Base-by-base conservation (phyloP, 768 basidiomycete genomes). In the Rossbeevera mucosa region DNA sequence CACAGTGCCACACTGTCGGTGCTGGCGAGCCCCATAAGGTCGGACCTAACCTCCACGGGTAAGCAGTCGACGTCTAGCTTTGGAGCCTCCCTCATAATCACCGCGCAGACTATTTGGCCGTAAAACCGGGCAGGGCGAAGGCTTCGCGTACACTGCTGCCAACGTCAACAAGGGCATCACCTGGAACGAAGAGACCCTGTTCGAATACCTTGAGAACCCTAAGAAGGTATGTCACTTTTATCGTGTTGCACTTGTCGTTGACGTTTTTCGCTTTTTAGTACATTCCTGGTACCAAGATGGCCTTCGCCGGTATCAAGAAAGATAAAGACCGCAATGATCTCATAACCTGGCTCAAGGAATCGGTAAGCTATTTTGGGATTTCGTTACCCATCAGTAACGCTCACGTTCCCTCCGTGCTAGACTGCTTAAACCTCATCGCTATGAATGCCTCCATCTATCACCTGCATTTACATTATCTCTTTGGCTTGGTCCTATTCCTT, bases 281-380 rank as follows among this genome's bases (percentile, higher is more conserved):
- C 76, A 94, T 94, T 59, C 91, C 91, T 33, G 94, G 94, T 44
- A 96, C 94, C 47, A 96, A 95, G 78, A 97, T 97, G 94, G 94
- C 94, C 52, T 97, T 96, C 63, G 93, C 94, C 59, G 95, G 95
- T 64, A 75, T 98, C 70, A 98, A 97, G 86, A 98, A 97, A 83
- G 91, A 91, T 9, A 92, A 94, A 80, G 94, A 97, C 71, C 86
- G 94, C 75, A 89, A 84, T 69, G 94, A 98, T 75, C 85, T 98
- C 64, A 80, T 97, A 65, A 83, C 93, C 53, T 83, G 78, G 69
- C 77, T 94, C 63, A 89, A 89, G 78, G 80, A 85, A 47, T 66
- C 80, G 50, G 89, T 90, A 65, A 57, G 86, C 76, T 4, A 18
- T 42, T 36, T 8, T 4, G 13, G 5, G 14, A 7, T 33, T 52